Evolutionary conservation across 805 yeast species (phyloP).

Genomic region (Starmerella bacillaris): DNA sequence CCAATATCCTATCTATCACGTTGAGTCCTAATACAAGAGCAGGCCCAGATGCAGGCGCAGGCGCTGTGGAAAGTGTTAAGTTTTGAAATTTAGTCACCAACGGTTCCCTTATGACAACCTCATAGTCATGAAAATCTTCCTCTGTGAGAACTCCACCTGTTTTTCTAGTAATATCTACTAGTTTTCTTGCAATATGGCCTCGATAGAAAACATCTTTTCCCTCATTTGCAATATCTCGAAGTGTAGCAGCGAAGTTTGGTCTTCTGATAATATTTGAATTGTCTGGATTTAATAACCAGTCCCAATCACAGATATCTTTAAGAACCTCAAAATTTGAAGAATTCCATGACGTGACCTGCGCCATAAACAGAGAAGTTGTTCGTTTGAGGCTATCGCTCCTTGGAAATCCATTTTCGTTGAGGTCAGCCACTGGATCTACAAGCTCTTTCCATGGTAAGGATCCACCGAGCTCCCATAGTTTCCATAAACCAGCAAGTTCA

Average conservation of each 20-base stretch:
- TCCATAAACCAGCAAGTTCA: slow-evolving; percentile 67
- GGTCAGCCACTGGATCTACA: slow-evolving; percentile 52
- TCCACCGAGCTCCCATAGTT: slow-evolving; percentile 42
- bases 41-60: slow-evolving; percentile 71
- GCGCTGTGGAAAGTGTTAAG: slow-evolving; percentile 36
- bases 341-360: slow-evolving; percentile 20
- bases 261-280: slow-evolving; percentile 23
- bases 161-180: slow-evolving; percentile 33
- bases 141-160: slow-evolving; percentile 50
- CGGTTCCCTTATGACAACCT: slow-evolving; percentile 31
- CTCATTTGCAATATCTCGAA: slow-evolving; percentile 49
- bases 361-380: slow-evolving; percentile 23
- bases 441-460: slow-evolving; percentile 52
- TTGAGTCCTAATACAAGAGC: slow-evolving; percentile 61
- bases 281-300: slow-evolving; percentile 17
- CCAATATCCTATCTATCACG: slow-evolving; percentile 34
- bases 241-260: slow-evolving; percentile 45
- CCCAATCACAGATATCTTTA: slow-evolving; percentile 19
- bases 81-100: slow-evolving; percentile 28
- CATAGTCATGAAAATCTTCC: slow-evolving; percentile 51
- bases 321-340: slow-evolving; percentile 9
- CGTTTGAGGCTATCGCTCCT: slow-evolving; percentile 30
- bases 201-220: slow-evolving; percentile 75
- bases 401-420: slow-evolving; percentile 49
- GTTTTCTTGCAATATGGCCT: slow-evolving; percentile 49